Evolutionary conservation across 805 yeast genomes (phyloP).

Genomic region (Pichia insulana): DNA sequence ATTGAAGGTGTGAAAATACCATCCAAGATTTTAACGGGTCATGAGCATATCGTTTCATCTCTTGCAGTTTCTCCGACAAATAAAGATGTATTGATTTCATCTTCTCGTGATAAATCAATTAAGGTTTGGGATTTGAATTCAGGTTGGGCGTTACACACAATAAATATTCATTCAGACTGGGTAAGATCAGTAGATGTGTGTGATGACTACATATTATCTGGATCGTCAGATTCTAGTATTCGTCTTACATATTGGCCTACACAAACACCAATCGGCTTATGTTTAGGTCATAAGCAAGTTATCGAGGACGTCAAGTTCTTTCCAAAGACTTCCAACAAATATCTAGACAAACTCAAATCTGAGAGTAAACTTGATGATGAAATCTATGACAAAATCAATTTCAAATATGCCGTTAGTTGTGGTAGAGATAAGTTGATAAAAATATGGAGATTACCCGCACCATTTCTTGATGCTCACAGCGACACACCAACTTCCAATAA

Average conservation of each 20-base stretch:
- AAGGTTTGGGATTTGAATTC: conserved; percentile 58
- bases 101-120: conserved; percentile 55
- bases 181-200: conserved; percentile 39
- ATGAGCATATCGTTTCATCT: conserved; percentile 75
- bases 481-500: conserved; percentile 34
- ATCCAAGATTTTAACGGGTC: conserved; percentile 65
- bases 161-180: conserved; percentile 86
- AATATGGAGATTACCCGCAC: conserved; percentile 72
- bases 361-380: conserved; percentile 12
- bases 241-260: conserved; percentile 56
- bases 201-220: conserved; percentile 57
- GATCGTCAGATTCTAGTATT: conserved; percentile 71
- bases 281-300: conserved; percentile 77
- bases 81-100: conserved; percentile 44
- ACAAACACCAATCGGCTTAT: conserved; percentile 58
- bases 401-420: conserved; percentile 66
- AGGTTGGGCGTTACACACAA: conserved; percentile 60
- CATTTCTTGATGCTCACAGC: conserved; percentile 37
- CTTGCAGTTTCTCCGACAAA: conserved; percentile 42
- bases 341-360: conserved; percentile 35
- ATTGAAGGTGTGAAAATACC: conserved; percentile 20
- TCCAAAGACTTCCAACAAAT: conserved; percentile 40
- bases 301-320: conserved; percentile 65
- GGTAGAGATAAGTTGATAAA: conserved; percentile 70
- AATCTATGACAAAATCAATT: conserved; percentile 36